Evolutionary conservation across 2,329 filamentous ascomycete genomes (phyloP).

Genomic region (Botryotinia convoluta): DNA sequence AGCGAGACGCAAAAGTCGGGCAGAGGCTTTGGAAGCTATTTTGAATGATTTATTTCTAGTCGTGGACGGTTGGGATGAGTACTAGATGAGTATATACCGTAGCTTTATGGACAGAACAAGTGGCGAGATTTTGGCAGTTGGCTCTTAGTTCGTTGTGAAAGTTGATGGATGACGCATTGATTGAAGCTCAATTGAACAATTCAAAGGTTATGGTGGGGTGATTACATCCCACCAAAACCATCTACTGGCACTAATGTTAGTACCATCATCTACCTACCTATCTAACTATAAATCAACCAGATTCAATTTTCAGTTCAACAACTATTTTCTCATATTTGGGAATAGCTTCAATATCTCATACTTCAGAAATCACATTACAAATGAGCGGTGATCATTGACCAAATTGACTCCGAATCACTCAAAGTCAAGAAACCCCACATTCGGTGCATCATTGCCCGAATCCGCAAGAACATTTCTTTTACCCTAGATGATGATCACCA

Average conservation of each 20-base stretch:
- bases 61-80: neutral
- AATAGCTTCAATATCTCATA: neutral
- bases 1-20: slow-evolving; percentile 32
- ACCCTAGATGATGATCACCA: slow-evolving; percentile 3
- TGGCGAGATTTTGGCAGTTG: neutral
- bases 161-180: slow-evolving; percentile 19
- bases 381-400: neutral
- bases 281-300: neutral
- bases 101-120: neutral
- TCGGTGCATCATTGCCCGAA: slow-evolving; percentile 16
- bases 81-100: neutral
- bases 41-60: slow-evolving; percentile 23
- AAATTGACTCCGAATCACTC: neutral
- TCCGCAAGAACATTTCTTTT: neutral
- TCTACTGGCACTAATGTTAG: neutral
- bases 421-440: neutral
- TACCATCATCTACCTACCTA: neutral
- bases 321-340: neutral
- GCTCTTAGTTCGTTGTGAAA: neutral
- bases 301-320: too few species aligned
- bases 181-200: slow-evolving; percentile 5
- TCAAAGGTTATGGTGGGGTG: slow-evolving; percentile 8
- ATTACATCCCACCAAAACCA: neutral
- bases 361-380: neutral
- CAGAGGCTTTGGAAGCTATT: slow-evolving; percentile 35